Evolutionary conservation across 768 basidiomycete species (phyloP).

Genomic region (Collybia sordida): DNA sequence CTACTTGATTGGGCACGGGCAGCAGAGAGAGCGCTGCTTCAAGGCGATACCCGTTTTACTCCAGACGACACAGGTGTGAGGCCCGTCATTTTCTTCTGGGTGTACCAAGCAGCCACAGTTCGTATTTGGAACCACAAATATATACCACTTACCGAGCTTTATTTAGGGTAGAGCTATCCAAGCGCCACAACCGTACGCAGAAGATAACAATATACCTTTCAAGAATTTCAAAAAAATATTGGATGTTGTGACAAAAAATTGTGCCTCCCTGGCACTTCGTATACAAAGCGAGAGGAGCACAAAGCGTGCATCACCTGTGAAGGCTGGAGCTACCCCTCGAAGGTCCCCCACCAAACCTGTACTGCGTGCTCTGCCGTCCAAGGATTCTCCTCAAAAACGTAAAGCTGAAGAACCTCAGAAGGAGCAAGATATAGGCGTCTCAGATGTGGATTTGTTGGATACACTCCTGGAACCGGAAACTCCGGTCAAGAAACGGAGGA

Average conservation of each 20-base stretch:
- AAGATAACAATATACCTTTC: conserved; percentile 18
- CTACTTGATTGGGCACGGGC: conserved; percentile 31
- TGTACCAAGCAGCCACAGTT: conserved; percentile 39
- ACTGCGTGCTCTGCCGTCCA: conserved; percentile 31
- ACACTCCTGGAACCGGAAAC: conserved; percentile 38
- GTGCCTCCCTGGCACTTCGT: conserved; percentile 16
- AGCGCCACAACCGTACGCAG: conserved; percentile 18
- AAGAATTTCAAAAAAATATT: conserved; percentile 22
- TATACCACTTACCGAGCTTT: neutral
- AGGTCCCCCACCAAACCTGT: conserved; percentile 20
- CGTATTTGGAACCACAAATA: neutral
- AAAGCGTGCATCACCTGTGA: conserved; percentile 12
- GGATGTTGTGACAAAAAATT: conserved; percentile 21
- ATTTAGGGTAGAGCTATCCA: conserved; percentile 9
- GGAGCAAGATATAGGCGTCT: conserved; percentile 5
- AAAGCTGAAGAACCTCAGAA: conserved; percentile 9
- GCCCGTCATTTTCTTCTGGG: conserved; percentile 48
- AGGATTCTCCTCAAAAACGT: conserved; percentile 39
- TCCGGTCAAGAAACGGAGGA: conserved; percentile 37
- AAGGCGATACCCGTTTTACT: conserved; percentile 17
- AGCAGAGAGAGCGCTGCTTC: conserved; percentile 30
- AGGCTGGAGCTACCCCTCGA: conserved; percentile 20
- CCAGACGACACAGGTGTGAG: conserved; percentile 16
- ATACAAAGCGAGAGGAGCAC: conserved; percentile 16
- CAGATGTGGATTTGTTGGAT: conserved; percentile 26